These are phyloP conservation scores for Pichiaceae sp. DNA, from an alignment of 1,139 yeast species.

Conservation along the genomic window DNA sequence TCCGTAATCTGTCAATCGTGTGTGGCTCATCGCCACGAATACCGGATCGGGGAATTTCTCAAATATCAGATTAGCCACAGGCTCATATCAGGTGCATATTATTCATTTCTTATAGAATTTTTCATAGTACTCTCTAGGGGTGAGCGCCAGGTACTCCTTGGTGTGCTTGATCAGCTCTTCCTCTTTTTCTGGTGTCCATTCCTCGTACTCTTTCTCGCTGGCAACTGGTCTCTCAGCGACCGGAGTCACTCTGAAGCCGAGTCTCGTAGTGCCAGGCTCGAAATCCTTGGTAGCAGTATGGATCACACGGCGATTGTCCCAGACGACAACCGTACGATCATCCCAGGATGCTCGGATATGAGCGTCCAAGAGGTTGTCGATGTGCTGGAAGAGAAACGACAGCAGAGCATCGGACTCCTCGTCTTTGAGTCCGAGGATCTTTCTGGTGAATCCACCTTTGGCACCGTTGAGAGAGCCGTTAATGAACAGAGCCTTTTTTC, in stretches of 20 bases:
- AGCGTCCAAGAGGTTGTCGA: slow-evolving; percentile 42
- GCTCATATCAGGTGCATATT: too few relatives aligned
- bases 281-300: slow-evolving; percentile 62
- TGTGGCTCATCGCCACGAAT: too few relatives aligned
- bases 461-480: slow-evolving; percentile 33
- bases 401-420: slow-evolving; percentile 55
- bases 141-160: slow-evolving; percentile 13
- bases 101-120: too few relatives aligned
- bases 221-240: slow-evolving; percentile 39
- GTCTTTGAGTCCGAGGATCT: slow-evolving; percentile 55
- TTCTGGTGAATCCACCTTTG: slow-evolving; percentile 36
- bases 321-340: slow-evolving; percentile 52
- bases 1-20: too few relatives aligned
- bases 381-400: slow-evolving; percentile 41
- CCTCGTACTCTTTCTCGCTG: slow-evolving; percentile 15
- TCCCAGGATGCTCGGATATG: slow-evolving; percentile 48
- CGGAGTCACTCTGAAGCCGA: slow-evolving; percentile 61
- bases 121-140: slow-evolving; percentile 12
- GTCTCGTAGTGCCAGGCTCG: slow-evolving; percentile 44
- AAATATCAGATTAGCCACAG: too few relatives aligned
- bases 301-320: slow-evolving; percentile 62
- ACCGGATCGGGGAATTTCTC: too few relatives aligned
- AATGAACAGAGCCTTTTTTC: slow-evolving; percentile 49
- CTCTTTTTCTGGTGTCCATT: slow-evolving; percentile 31
- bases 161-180: slow-evolving; percentile 21